phyloP scores from a whole-genome alignment of 1,284 basidiomycete genomes.

The Trichosporon coremiiforme region DNA sequence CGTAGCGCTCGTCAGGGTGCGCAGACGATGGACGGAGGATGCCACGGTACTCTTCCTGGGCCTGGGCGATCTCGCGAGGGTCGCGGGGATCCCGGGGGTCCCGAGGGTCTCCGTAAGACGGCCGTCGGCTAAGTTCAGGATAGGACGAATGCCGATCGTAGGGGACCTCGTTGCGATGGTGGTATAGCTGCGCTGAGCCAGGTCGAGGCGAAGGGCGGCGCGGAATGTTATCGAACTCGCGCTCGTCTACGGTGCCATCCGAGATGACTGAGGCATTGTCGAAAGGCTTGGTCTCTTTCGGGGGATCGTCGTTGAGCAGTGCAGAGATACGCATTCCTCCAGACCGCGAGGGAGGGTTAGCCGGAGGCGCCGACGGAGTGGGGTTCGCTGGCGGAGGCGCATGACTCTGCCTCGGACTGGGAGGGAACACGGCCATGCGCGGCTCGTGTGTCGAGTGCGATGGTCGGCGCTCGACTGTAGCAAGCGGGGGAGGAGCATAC shows the following conservation, averaged over 20 bases:
- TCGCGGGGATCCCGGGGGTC: conserved; percentile 17
- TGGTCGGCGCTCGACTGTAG: conserved; percentile 4
- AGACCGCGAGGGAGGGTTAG: conserved; percentile 34
- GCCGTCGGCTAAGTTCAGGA: conserved; percentile 15
- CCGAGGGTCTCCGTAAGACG: conserved; percentile 15
- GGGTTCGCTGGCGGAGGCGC: conserved; percentile 4
- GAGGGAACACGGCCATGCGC: conserved; percentile 49
- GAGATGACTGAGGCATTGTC: conserved; percentile 45
- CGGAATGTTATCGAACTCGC: conserved; percentile 35
- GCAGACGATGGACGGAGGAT: conserved; percentile 10
- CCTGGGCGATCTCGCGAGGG: background rate
- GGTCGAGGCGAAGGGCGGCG: conserved; percentile 27
- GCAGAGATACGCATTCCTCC: conserved; percentile 52
- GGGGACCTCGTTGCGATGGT: conserved; percentile 1
- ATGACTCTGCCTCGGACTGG: conserved; percentile 29
- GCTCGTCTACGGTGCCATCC: conserved; percentile 50
- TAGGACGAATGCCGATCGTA: conserved; percentile 25
- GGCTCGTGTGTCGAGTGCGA: conserved; percentile 34
- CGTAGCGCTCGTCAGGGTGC: conserved; percentile 20
- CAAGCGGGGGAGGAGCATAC: background rate
- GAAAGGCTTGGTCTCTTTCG: conserved; percentile 28
- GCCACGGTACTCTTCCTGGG: conserved; percentile 2
- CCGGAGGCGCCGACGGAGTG: conserved; percentile 14
- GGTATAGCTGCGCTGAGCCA: conserved; percentile 2
- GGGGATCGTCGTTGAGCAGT: conserved; percentile 48